A percentile compares a stretch with the other conserved stretches of the same genome.
phyloP scores from a whole-genome alignment of 805 yeast species.

The Kazachstania bromeliacearum region DNA sequence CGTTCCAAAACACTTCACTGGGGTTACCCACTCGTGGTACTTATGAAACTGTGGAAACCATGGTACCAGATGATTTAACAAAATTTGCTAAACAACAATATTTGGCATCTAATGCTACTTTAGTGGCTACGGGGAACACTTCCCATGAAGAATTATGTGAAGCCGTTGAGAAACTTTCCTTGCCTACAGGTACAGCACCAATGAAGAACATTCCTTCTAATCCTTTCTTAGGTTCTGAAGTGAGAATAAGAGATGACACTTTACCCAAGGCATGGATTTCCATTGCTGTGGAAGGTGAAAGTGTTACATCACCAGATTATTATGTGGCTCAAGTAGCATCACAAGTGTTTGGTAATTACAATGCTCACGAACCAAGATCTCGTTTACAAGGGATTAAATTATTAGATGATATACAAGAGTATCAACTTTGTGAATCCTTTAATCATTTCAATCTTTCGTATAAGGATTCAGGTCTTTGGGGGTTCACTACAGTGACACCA shows the following conservation, averaged over 20 bases:
- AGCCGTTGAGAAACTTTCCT: conserved; percentile 43
- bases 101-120: conserved; percentile 54
- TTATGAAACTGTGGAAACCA: conserved; percentile 47
- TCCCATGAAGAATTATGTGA: conserved; percentile 62
- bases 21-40: conserved; percentile 74
- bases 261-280: conserved; percentile 71
- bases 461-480: conserved; percentile 79
- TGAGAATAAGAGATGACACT: conserved; percentile 82
- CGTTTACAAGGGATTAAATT: conserved; percentile 58
- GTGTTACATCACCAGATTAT: conserved; percentile 52
- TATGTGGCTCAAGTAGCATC: conserved; percentile 69
- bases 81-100: conserved; percentile 48
- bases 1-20: conserved; percentile 78
- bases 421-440: conserved; percentile 64
- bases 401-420: conserved; percentile 57
- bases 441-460: conserved; percentile 64
- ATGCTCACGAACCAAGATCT: conserved; percentile 46
- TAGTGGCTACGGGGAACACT: conserved; percentile 62
- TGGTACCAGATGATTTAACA: conserved; percentile 49
- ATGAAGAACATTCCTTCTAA: conserved; percentile 37
- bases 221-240: conserved; percentile 75
- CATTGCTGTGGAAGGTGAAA: conserved; percentile 68
- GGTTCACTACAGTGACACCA: conserved; percentile 58
- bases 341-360: conserved; percentile 46
- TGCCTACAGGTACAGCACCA: conserved; percentile 30